Conservation (phyloP, 2,329 filamentous ascomycete genomes). For the Esteya vermicola region DNA sequence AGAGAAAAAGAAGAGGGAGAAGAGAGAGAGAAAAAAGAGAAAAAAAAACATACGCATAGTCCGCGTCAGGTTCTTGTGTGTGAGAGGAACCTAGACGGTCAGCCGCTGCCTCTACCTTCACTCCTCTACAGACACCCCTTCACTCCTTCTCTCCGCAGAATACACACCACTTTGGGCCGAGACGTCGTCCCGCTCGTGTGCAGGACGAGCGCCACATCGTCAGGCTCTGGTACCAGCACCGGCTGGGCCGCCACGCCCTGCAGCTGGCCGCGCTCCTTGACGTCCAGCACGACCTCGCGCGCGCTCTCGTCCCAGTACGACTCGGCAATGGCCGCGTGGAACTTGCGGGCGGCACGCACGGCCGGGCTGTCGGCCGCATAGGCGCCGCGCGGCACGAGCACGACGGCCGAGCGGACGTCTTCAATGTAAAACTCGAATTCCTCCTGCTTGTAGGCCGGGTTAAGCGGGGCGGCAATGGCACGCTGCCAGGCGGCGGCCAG, state of each 20-base stretch:
- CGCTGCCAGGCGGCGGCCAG: slow-evolving; percentile 77
- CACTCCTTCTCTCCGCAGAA: too few species aligned
- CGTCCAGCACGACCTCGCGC: slow-evolving; percentile 56
- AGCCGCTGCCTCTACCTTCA: too few species aligned
- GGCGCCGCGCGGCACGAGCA: slow-evolving; percentile 60
- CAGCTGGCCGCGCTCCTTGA: slow-evolving; percentile 63
- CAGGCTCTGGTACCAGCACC: slow-evolving; percentile 41
- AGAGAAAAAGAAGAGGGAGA: background rate
- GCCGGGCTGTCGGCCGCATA: slow-evolving; percentile 53
- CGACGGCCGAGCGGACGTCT: slow-evolving; percentile 65
- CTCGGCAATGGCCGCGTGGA: slow-evolving; percentile 73
- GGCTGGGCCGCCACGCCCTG: slow-evolving; percentile 24
- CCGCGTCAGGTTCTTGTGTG: slow-evolving; percentile 64
- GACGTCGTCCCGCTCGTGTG: slow-evolving; percentile 81
- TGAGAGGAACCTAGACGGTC: slow-evolving; percentile 49
- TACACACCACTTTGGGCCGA: slow-evolving; percentile 61
- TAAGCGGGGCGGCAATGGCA: slow-evolving; percentile 72
- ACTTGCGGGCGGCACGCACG: slow-evolving; percentile 63
- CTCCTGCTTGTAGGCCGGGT: slow-evolving; percentile 76
- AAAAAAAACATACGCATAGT: slow-evolving; percentile 55
- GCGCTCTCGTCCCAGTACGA: slow-evolving; percentile 60
- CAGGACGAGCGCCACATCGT: slow-evolving; percentile 68
- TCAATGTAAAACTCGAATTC: slow-evolving; percentile 91
- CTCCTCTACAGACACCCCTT: too few species aligned
- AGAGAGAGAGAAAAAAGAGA: background rate